phyloP scores from a whole-genome alignment of 1,139 yeast genomes.

The Nakaseomyces nivariensis region DNA sequence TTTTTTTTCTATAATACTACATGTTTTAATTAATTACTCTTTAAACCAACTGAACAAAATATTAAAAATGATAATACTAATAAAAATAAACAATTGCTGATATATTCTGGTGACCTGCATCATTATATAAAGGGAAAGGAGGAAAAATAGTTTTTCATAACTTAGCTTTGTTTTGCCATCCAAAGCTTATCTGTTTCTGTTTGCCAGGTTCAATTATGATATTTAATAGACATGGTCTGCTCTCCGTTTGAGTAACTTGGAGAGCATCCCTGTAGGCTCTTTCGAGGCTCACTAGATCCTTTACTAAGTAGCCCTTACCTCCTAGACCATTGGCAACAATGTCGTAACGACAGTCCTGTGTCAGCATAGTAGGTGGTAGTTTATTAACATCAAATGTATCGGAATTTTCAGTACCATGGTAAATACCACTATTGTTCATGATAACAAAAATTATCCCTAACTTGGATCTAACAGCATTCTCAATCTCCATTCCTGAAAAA shows the following conservation, averaged over 20 bases:
- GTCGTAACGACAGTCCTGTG: slow-evolving; percentile 47
- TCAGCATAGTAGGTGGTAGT: slow-evolving; percentile 49
- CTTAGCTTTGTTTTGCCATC: slow-evolving; percentile 39
- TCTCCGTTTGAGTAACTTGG: slow-evolving; percentile 19
- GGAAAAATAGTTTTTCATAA: neutral
- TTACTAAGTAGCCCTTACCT: slow-evolving; percentile 41
- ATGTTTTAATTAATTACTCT: neutral
- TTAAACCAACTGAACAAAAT: no score
- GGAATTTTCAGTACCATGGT: slow-evolving; percentile 42
- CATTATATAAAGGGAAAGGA: neutral
- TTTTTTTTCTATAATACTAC: neutral
- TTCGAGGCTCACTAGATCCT: slow-evolving; percentile 33
- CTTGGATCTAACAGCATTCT: slow-evolving; percentile 46
- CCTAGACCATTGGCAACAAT: slow-evolving; percentile 45
- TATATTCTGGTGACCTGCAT: neutral
- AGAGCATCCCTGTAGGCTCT: slow-evolving; percentile 36
- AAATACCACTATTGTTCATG: slow-evolving; percentile 61
- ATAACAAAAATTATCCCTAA: slow-evolving; percentile 47
- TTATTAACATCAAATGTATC: slow-evolving; percentile 20
- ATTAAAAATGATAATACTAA: neutral
- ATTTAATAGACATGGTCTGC: slow-evolving; percentile 40
- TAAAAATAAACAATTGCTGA: neutral
- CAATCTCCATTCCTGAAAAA: slow-evolving; percentile 55
- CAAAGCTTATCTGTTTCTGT: slow-evolving; percentile 45
- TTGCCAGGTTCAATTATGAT: slow-evolving; percentile 49